Evolutionary conservation across 305 asterid species (phyloP).

Genomic region (Fraxinus nigra): DNA sequence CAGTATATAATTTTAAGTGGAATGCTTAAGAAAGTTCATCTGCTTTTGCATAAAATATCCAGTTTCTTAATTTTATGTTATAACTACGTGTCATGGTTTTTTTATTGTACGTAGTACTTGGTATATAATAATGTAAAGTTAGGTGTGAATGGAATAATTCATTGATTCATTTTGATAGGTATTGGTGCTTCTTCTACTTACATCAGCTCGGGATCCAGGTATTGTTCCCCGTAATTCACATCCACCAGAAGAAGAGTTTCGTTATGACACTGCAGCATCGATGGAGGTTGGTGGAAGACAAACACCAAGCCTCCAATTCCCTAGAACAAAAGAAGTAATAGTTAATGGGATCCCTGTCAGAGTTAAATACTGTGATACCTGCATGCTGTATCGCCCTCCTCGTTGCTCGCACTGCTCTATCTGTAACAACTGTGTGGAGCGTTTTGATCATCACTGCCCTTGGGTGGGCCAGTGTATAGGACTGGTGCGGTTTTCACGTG

Average conservation of each 20-base stretch:
- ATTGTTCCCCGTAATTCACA: conserved; percentile 92
- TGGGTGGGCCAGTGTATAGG: conserved; percentile 99
- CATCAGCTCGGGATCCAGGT: conserved; percentile 96
- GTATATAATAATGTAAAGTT: background rate
- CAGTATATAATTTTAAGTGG: background rate
- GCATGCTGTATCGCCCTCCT: conserved; percentile 99
- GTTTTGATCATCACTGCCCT: conserved; percentile 99
- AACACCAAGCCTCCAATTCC: conserved; percentile 89
- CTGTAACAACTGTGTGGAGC: conserved; percentile 97
- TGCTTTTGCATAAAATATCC: conserved; percentile 7
- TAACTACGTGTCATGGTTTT: conserved; percentile 2
- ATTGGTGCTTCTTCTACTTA: conserved; percentile 63
- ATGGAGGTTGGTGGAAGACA: conserved; percentile 80
- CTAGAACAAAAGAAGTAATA: conserved; percentile 92
- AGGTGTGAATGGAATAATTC: background rate
- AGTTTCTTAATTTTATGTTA: conserved; percentile 1
- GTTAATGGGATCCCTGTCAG: conserved; percentile 85
- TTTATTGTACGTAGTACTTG: background rate
- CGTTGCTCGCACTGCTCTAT: conserved; percentile 99
- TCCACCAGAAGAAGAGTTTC: conserved; percentile 90
- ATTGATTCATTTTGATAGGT: conserved; percentile 49
- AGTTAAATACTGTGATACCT: conserved; percentile 94
- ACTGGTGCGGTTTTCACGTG: conserved; percentile 50
- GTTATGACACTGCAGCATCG: conserved; percentile 63
- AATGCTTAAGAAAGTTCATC: background rate